Evolutionary conservation across 306 rosid species (phyloP).

Genomic region (Cercis canadensis): DNA sequence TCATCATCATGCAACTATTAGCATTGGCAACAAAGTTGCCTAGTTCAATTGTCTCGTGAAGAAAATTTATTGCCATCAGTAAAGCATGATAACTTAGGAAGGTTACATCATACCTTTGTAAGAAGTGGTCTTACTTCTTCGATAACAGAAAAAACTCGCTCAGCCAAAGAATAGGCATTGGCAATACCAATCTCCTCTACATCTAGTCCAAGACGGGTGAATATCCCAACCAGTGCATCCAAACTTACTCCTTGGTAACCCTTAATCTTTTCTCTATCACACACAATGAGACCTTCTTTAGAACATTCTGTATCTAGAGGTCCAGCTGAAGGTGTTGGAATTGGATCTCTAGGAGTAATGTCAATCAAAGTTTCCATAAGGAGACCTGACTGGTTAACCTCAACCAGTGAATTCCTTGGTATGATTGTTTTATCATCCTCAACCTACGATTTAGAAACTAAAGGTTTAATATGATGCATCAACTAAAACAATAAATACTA

Average conservation of each 20-base stretch:
- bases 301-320: conserved; percentile 83
- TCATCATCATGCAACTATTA: conserved; percentile 15
- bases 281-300: conserved; percentile 85
- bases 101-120: conserved; percentile 74
- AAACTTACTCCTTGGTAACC: conserved; percentile 86
- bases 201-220: conserved; percentile 83
- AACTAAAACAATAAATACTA: conserved; percentile 4
- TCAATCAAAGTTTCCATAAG: conserved; percentile 95
- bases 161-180: conserved; percentile 66
- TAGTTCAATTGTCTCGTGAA: conserved; percentile 7
- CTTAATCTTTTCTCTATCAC: conserved; percentile 80
- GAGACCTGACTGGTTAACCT: conserved; percentile 98
- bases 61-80: conserved; percentile 19
- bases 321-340: conserved; percentile 73
- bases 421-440: conserved; percentile 91
- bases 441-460: conserved; percentile 57
- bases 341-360: conserved; percentile 86
- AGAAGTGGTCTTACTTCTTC: conserved; percentile 93
- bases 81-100: conserved; percentile 30
- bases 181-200: conserved; percentile 84
- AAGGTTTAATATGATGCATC: not conserved
- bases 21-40: conserved; percentile 13
- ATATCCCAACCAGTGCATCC: conserved; percentile 86
- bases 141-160: conserved; percentile 71
- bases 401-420: conserved; percentile 85